These are phyloP conservation scores for Corylus americana DNA, from an alignment of 306 rosid genomes.

Conservation along the genomic window DNA sequence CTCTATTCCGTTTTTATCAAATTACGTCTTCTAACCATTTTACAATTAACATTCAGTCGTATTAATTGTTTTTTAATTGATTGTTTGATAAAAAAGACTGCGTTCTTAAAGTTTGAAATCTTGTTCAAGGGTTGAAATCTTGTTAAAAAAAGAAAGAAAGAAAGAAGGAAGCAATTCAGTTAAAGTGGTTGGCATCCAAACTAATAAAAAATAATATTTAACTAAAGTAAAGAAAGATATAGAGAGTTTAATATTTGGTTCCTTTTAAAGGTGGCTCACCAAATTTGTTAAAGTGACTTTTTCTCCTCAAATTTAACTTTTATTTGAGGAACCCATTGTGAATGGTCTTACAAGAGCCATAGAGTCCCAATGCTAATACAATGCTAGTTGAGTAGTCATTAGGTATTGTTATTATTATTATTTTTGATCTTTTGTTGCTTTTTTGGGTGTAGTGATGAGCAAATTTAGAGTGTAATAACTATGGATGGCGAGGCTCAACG, in stretches of 20 bases:
- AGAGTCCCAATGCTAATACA: neutral
- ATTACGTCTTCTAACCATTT: neutral
- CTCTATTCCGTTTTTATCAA: neutral
- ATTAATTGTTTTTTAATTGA: neutral
- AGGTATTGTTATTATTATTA: neutral
- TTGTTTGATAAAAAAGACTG: neutral
- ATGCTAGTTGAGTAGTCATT: neutral
- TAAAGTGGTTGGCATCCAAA: too few species aligned
- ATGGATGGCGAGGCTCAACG: constrained; percentile 44
- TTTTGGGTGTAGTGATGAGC: constrained; percentile 26
- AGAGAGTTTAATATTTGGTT: too few species aligned
- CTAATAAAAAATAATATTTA: too few species aligned
- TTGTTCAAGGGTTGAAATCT: too few species aligned
- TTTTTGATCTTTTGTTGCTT: neutral
- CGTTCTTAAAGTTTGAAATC: neutral
- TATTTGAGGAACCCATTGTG: too few species aligned
- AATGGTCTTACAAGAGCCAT: too few species aligned
- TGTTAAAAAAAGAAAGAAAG: too few species aligned
- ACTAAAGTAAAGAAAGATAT: too few species aligned
- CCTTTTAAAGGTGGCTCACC: too few species aligned
- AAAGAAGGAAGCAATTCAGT: too few species aligned
- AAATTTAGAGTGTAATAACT: constrained; percentile 8
- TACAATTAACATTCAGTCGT: neutral
- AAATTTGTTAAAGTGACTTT: too few species aligned
- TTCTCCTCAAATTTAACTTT: too few species aligned